Evolutionary conservation across 2,329 filamentous ascomycete species (phyloP).

Genomic region (Zymoseptoria pseudotritici): DNA sequence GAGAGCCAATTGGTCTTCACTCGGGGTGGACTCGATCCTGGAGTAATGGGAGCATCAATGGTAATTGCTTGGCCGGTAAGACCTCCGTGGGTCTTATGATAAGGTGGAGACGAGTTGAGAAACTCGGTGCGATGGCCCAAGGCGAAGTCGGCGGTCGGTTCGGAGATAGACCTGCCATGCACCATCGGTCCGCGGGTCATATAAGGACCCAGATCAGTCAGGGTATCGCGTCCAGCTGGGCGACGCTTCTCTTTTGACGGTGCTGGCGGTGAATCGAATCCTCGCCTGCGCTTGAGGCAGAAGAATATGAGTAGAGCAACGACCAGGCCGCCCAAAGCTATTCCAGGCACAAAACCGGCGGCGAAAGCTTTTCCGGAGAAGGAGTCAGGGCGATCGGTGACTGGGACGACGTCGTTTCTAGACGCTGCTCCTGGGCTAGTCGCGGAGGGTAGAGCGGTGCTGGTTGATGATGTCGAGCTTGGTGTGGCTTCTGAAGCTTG

Average conservation of each 20-base stretch:
- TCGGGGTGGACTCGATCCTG: constrained; percentile 8
- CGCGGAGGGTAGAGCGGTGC: constrained; percentile 2
- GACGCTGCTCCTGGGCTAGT: not conserved
- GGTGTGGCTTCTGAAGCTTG: constrained; percentile 8
- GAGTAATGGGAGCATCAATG: constrained; percentile 7
- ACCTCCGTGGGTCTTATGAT: constrained; percentile 5
- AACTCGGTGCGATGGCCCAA: constrained; percentile 29
- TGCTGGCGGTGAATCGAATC: constrained; percentile 5
- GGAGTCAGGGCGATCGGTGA: not conserved
- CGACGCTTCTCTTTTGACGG: constrained; percentile 17
- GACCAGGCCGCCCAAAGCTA: constrained; percentile 24
- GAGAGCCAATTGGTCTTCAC: constrained; percentile 16
- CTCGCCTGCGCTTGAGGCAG: constrained; percentile 12
- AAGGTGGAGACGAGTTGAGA: constrained; percentile 24
- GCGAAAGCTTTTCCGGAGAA: constrained; percentile 30
- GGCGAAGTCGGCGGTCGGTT: constrained; percentile 22
- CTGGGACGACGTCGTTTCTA: not conserved
- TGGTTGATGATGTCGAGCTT: constrained; percentile 1
- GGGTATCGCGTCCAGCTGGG: constrained; percentile 18
- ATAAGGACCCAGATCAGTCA: constrained; percentile 21
- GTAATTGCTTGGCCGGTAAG: constrained; percentile 1
- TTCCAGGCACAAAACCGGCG: constrained; percentile 30
- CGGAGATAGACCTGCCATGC: constrained; percentile 29
- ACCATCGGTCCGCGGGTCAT: constrained; percentile 18
- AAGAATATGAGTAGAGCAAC: constrained; percentile 23